These are phyloP conservation scores for Lablab purpureus DNA, from an alignment of 306 rosid species.

Conservation along the genomic window DNA sequence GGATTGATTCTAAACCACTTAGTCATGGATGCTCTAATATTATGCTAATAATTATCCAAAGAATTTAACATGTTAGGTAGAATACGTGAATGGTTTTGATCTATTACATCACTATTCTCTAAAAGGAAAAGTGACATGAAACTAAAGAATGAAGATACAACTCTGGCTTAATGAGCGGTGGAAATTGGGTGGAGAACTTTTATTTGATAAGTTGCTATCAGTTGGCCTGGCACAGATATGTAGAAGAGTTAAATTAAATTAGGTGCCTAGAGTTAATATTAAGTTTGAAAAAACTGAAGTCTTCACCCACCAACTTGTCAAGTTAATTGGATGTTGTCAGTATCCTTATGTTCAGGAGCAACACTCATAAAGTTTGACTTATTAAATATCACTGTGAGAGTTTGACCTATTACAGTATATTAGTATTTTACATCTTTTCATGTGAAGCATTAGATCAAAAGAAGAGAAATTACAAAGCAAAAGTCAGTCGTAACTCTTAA, in stretches of 20 bases:
- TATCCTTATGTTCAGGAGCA: slow-evolving; percentile 27
- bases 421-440: slow-evolving; percentile 10
- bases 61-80: background rate
- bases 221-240: slow-evolving; percentile 16
- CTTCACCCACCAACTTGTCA: slow-evolving; percentile 44
- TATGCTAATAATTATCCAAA: background rate
- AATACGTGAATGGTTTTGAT: background rate
- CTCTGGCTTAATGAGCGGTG: slow-evolving; percentile 42
- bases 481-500: background rate
- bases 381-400: slow-evolving; percentile 6
- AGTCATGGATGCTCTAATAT: background rate
- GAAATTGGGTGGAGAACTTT: slow-evolving; percentile 41
- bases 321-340: slow-evolving; percentile 28
- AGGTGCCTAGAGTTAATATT: slow-evolving; percentile 14
- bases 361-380: slow-evolving; percentile 21
- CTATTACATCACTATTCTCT: background rate
- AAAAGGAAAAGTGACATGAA: slow-evolving; percentile 15
- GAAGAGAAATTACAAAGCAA: slow-evolving; percentile 1
- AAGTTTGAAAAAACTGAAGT: slow-evolving; percentile 36
- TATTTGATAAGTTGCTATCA: slow-evolving; percentile 40
- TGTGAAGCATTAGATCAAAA: background rate
- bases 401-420: background rate
- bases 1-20: background rate
- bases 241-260: slow-evolving; percentile 18
- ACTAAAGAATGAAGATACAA: slow-evolving; percentile 16